Percentiles rank a stretch among this genome's conserved stretches.
These are phyloP conservation scores for Arthroderma sp. DNA, from an alignment of 2,329 filamentous ascomycete genomes.

Conservation along the genomic window DNA sequence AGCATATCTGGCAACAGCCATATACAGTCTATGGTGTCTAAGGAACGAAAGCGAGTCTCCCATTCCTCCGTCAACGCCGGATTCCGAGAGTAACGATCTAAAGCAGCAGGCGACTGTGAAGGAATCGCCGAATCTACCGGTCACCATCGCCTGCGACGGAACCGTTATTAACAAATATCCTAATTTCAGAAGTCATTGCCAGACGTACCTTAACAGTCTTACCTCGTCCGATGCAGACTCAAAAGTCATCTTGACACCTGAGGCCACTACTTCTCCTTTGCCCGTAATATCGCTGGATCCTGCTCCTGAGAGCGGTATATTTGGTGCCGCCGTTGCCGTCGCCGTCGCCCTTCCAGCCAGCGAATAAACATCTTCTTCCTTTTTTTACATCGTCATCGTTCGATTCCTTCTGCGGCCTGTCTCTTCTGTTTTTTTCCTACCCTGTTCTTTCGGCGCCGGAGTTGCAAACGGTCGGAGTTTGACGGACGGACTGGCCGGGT, in stretches of 20 bases:
- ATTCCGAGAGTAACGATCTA: slow-evolving; percentile 19
- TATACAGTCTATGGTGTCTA: slow-evolving; percentile 50
- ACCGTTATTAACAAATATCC: slow-evolving; percentile 43
- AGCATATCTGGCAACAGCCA: slow-evolving; percentile 50
- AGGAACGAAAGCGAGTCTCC: slow-evolving; percentile 38
- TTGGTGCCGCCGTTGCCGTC: slow-evolving; percentile 38
- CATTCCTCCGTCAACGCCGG: slow-evolving; percentile 13
- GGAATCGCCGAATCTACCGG: slow-evolving; percentile 17
- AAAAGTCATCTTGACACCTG: neutral
- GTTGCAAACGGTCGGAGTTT: too few species aligned
- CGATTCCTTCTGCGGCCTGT: too few species aligned
- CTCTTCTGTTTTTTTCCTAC: too few species aligned
- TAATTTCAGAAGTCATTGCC: slow-evolving; percentile 35
- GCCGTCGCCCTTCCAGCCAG: slow-evolving; percentile 24
- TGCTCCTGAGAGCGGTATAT: slow-evolving; percentile 34
- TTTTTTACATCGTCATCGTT: neutral
- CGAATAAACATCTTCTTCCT: neutral
- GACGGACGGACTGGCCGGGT: too few species aligned
- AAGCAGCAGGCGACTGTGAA: neutral
- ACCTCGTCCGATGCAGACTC: slow-evolving; percentile 19
- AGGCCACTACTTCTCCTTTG: slow-evolving; percentile 8
- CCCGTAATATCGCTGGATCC: slow-evolving; percentile 30
- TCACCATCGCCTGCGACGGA: slow-evolving; percentile 42
- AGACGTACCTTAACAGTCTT: slow-evolving; percentile 34
- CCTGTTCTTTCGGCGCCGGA: too few species aligned